Base-by-base conservation (phyloP, 2,329 filamentous ascomycete species). In the Rutstroemia sp. region DNA sequence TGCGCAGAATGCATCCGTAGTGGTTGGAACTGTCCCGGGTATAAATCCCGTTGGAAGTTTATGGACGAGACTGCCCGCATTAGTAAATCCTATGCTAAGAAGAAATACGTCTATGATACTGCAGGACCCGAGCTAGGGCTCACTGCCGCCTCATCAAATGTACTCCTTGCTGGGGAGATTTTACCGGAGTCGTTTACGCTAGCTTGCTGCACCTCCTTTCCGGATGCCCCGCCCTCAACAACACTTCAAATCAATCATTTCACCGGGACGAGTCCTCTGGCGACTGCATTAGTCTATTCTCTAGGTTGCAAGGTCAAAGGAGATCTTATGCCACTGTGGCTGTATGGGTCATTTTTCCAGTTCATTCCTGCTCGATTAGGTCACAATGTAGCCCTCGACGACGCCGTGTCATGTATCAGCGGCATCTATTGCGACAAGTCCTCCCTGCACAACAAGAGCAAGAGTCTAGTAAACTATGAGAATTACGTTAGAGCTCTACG, bases 1-100 rank as follows among this genome's bases (percentile, higher is more conserved):
- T 63, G 61, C 21, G 27, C 54, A 27, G 50, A 57, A 57, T 63
- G 61, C 21, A 56, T 61, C n/a, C 54, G 30, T 10, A 52, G 45
- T 46, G 60, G 56, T 12, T 60, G 56, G 58, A 21, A 14, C 2
- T 63, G 61, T 52, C 56, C 58, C 8, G 59, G 59, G 3, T 60
- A 61, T 37, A 34, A 49, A 21, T 16, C 51, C 2, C 37, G 42
- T 19, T 62, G 57, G 55, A 61, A 56, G 21, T 62, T 62, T 21
- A 54, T 62, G 44, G 56, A 62, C 44, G 60, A 62, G 38, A 50
- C 52, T 10, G n/a, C 54, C n/a, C 42, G 48, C 38, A 16, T 61
- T 17, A 38, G 19, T 1, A 30, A 50, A n/a, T 45, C 56, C 8
- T 62, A 60, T 41, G 44, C 54, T 1, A 19, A 41, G 3, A 49